Evolutionary conservation across 1,139 yeast species (phyloP).

Genomic region (Tardiomyces depauwii): DNA sequence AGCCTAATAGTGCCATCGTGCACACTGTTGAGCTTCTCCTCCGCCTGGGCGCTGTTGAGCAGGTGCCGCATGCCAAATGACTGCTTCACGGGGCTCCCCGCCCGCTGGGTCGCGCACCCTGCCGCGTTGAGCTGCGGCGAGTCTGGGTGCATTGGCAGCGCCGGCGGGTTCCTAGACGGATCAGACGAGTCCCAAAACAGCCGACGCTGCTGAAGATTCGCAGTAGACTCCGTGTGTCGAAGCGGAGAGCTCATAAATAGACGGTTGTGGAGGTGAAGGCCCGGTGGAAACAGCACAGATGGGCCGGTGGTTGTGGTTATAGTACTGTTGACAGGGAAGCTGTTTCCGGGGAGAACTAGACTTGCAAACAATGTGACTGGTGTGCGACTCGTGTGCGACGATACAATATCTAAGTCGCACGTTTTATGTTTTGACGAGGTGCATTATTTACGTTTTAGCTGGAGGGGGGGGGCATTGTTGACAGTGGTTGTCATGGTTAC

Average conservation of each 20-base stretch:
- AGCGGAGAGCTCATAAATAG: background rate
- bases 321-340: background rate
- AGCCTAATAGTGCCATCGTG: constrained; percentile 28
- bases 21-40: constrained; percentile 24
- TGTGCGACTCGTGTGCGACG: no score
- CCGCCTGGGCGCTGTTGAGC: constrained; percentile 13
- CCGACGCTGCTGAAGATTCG: background rate
- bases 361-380: background rate
- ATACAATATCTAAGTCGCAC: no score
- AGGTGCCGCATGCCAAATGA: constrained; percentile 8
- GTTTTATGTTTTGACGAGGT: no score
- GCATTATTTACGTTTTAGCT: no score
- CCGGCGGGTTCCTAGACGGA: constrained; percentile 29
- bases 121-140: constrained; percentile 13
- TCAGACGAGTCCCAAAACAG: constrained; percentile 28
- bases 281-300: constrained; percentile 10
- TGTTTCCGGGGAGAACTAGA: background rate
- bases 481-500: no score
- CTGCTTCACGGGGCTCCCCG: constrained; percentile 6
- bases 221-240: background rate
- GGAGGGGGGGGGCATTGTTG: no score
- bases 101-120: constrained; percentile 15
- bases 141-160: constrained; percentile 26
- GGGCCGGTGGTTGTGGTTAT: constrained; percentile 6
- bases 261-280: constrained; percentile 4